Percentiles rank a stretch among this genome's conserved stretches.
Conservation (phyloP, 192 early-diverging fungal species). For the Coemansia javaensis region DNA sequence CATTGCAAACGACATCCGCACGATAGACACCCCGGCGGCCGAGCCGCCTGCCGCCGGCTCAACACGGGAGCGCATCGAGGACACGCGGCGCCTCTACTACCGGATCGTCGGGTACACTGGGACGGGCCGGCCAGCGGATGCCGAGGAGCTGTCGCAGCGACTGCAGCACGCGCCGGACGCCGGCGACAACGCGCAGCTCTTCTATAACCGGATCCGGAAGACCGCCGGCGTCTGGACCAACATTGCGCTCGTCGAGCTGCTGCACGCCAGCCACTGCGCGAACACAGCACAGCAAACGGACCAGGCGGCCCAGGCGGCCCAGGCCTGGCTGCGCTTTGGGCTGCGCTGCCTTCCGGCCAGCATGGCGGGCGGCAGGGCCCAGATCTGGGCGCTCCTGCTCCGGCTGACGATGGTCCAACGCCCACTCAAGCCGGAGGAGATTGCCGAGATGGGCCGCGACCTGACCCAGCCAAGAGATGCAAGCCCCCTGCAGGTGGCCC, state of each 20-base stretch:
- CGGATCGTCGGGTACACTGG: conserved; percentile 19
- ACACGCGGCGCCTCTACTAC: conserved; percentile 23
- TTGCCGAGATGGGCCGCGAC: conserved; percentile 11
- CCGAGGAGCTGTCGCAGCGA: background rate
- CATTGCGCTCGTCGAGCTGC: conserved; percentile 21
- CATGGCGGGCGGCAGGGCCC: conserved; percentile 10
- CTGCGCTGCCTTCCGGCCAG: conserved; percentile 2
- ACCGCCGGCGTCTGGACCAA: conserved; percentile 17
- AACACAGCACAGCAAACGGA: background rate
- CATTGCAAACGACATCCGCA: conserved; percentile 3
- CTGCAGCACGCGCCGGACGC: background rate
- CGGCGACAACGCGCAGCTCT: background rate
- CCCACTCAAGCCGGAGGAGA: conserved; percentile 8
- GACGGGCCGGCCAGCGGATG: conserved; percentile 7
- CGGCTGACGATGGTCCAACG: conserved; percentile 9
- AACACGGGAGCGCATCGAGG: background rate
- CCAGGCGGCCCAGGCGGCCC: conserved; percentile 1
- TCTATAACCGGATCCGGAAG: background rate
- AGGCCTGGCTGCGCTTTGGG: conserved; percentile 21
- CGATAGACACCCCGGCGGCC: background rate
- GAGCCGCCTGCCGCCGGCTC: background rate
- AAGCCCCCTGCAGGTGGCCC: background rate
- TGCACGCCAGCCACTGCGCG: background rate
- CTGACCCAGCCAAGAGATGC: background rate
- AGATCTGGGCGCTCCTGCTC: conserved; percentile 25